Base-by-base conservation (phyloP, 2,329 filamentous ascomycete genomes). In the Xylariales sp. region DNA sequence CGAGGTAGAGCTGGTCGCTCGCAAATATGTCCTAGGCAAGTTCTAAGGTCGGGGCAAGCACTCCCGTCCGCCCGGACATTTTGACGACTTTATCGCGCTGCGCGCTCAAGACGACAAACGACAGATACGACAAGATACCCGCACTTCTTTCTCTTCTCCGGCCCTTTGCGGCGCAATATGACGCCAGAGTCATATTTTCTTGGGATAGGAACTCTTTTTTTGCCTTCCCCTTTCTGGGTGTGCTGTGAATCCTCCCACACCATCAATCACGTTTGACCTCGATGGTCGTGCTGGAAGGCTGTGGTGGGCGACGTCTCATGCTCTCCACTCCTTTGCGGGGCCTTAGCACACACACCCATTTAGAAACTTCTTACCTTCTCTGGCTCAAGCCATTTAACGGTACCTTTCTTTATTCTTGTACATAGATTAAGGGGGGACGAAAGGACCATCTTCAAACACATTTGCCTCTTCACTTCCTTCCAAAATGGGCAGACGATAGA, bases 11-110 rank as follows among this genome's bases (percentile, higher is more conserved):
- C 65, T 73, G 36, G 76, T 80, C 56, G 64, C 75, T 60, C 78
- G 78, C 67, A 74, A 76, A 69, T 79, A 73, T 61, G 79, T 80
- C 65, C 72, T 79, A 36, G 77, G 78, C 71, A 75, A 78, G 65
- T 72, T 76, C 48, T 79, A 76, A 72, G 56, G 58, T 5, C 62
- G 43, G 71, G 72, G 67, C 56, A 54, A 58, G 57, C 34, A 45
- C 64, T 64, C 54, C 45, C 34, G 56, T 50, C 41, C 54, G 39
- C 18, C 62, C 67, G 58, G 63, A 61, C 69, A 61, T 62, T 53
- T 63, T 63, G 61, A 67, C 58, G 69, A 69, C 53, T 46, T 10
- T 39, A 66, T 59, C 66, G 74, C 75, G 73, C 74, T 76, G 74
- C 69, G 76, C 75, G 75, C 73, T 71, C 65, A 61, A 67, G n/a